Evolutionary conservation across 2,329 filamentous ascomycete genomes (phyloP), one percentile per base, ranked within the genome.

Genomic region (Arthroderma sp.): DNA sequence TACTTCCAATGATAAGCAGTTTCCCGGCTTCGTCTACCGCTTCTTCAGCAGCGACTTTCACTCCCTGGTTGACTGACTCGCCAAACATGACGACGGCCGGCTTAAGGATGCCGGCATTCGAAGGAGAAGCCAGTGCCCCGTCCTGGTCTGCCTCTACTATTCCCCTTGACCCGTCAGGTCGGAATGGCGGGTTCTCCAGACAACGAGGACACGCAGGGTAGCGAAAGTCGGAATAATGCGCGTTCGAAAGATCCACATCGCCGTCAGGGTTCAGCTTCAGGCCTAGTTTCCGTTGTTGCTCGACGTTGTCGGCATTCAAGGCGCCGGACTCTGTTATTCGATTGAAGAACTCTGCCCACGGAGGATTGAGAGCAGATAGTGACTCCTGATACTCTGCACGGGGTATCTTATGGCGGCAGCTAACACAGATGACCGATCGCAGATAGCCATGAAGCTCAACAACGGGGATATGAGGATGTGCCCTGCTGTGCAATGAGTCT

Each of bases 51-150:
- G 83, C 83, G 1, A 75, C 70, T 70, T 94, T 96, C 37, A 91
- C 84, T 1, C 73, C 66, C 1, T 73, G 71, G 0, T 81, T 76
- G 54, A 97, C 95, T 59, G 83, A 91, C 72, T 97, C 93, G 15
- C 93, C 93, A 69, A 97, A 97, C 89, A 97, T 96, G 65, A 91
- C 84, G 1, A 98, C 91, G 0, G 88, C 88, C 2, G 93, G 93
- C 68, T 97, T 97, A 57, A 98, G 71, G 38, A 97, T 82, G 1
- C 91, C 93, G 0, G 83, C 88, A 1, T 79, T 83, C 63, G 82
- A 84, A 0, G 74, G 73, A 4, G 77, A 64, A 39, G 77, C 73
- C 88, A 86, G 94, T 0, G 90, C 91, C 0, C 91, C 91, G 56
- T 96, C 89, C 0, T 67, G 64, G 65, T 96, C 91, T 11, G 87